These are phyloP conservation scores for Malus fusca DNA, from an alignment of 306 rosid genomes.

Conservation along the genomic window DNA sequence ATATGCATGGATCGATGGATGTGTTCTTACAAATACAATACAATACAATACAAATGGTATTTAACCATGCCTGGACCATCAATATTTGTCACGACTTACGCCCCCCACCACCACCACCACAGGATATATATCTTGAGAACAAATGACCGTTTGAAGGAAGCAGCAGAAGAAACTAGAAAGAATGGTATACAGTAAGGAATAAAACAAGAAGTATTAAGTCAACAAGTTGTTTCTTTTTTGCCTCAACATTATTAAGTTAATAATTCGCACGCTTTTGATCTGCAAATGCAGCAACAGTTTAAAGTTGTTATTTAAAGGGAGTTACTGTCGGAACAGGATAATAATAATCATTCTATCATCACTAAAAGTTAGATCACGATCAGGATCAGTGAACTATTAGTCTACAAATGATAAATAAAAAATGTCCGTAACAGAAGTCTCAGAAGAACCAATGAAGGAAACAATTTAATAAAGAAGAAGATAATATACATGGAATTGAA, in stretches of 20 bases:
- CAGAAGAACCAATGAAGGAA: too few relatives aligned
- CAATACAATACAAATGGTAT: slow-evolving; percentile 19
- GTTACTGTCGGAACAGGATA: neutral
- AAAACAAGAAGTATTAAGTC: neutral
- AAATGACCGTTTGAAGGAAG: neutral
- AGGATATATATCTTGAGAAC: neutral
- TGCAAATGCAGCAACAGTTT: too few relatives aligned
- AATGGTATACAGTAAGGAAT: neutral
- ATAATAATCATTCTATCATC: neutral
- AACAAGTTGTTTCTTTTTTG: neutral
- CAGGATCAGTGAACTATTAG: neutral
- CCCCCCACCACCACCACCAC: neutral
- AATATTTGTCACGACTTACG: slow-evolving; percentile 11
- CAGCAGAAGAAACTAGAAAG: neutral
- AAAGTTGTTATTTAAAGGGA: too few relatives aligned
- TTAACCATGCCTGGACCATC: slow-evolving; percentile 51
- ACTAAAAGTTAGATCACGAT: neutral
- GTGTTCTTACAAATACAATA: neutral
- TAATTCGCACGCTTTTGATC: too few relatives aligned
- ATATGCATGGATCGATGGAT: neutral
- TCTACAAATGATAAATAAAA: neutral
- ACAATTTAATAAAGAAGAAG: too few relatives aligned
- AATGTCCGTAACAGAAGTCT: too few relatives aligned
- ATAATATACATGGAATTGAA: neutral
- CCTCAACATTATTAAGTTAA: neutral